Evolutionary conservation across 78 protist genomes (phyloP), one percentile per base, ranked within the genome.

Genomic region (Speleostelium caveatum): DNA sequence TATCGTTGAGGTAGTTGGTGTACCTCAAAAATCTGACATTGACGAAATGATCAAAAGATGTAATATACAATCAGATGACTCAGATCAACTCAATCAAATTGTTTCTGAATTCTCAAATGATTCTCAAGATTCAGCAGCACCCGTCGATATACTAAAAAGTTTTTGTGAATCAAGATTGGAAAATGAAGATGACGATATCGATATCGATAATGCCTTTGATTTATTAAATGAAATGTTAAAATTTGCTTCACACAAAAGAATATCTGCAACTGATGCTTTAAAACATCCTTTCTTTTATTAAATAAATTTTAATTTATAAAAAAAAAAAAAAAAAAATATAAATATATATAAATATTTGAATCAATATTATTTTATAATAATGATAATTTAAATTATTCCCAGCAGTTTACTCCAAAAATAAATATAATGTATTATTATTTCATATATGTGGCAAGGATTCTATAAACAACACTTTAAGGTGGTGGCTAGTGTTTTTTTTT

Each of bases 1-100:
- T 53, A 69, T 60, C 0, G 79, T 83, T 32, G 36, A 22, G 14
- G 71, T 83, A 35, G 79, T 83, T 19, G 91, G 91, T n/a, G 38
- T 77, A 60, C 91, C 91, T 4, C 39, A 58, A 24, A 49, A 41
- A 58, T 32, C 7, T 2, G 91, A 83, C 36, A 45, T 83, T 16
- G 91, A 86, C 3, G 86, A 76, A 22, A 17, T 41, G 19, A 16
- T 76, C 49, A 6, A 45, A 45, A 45, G 21, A 55, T 55, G 60
- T 22, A 55, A 35, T 33, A 62, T 12, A 6, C 10, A 6, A 10
- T 33, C 51, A 14, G 10, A 14, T 10, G 36, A 33, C 6, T 10
- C 6, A 30, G 68, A 35, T 62, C 24, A 10, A 14, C 24, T 35
- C 68, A 10, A 35, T 33, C 10, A 14, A 30, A 6, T 62, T 12